phyloP scores from a whole-genome alignment of 1,284 basidiomycete genomes.

The Pyrrhoderma lamaoense region DNA sequence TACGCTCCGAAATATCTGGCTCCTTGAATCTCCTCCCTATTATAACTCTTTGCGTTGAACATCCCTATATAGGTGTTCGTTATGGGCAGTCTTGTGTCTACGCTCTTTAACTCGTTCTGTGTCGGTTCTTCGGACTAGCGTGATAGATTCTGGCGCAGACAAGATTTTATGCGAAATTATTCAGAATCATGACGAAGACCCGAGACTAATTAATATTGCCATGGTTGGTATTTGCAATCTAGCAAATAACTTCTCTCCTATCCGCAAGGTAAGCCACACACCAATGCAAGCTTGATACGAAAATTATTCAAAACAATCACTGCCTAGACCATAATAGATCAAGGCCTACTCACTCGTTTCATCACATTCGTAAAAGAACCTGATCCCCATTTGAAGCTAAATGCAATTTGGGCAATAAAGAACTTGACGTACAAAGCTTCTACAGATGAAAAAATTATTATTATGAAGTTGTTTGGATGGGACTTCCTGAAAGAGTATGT shows the following conservation, averaged over 20 bases:
- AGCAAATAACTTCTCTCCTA: conserved; percentile 79
- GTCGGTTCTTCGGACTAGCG: conserved; percentile 70
- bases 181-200: conserved; percentile 49
- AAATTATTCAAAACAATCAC: too few relatives aligned
- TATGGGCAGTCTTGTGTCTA: conserved; percentile 82
- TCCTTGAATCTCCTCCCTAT: conserved; percentile 43
- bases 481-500: conserved; percentile 42
- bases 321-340: conserved; percentile 49
- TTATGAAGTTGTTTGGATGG: conserved; percentile 66
- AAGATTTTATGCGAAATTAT: conserved; percentile 60
- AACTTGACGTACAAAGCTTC: conserved; percentile 64
- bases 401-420: conserved; percentile 76
- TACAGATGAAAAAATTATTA: conserved; percentile 48
- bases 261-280: conserved; percentile 44
- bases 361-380: conserved; percentile 46
- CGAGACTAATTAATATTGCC: conserved; percentile 66
- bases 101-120: conserved; percentile 75
- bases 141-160: conserved; percentile 77
- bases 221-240: conserved; percentile 77
- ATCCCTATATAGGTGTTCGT: conserved; percentile 66
- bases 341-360: conserved; percentile 58
- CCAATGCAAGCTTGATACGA: neutral
- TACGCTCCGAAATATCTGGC: conserved; percentile 61
- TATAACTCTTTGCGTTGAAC: conserved; percentile 47
- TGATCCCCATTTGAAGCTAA: conserved; percentile 54